Evolutionary conservation across 2,329 filamentous ascomycete species (phyloP).

Genomic region (Phialophora verrucosa): DNA sequence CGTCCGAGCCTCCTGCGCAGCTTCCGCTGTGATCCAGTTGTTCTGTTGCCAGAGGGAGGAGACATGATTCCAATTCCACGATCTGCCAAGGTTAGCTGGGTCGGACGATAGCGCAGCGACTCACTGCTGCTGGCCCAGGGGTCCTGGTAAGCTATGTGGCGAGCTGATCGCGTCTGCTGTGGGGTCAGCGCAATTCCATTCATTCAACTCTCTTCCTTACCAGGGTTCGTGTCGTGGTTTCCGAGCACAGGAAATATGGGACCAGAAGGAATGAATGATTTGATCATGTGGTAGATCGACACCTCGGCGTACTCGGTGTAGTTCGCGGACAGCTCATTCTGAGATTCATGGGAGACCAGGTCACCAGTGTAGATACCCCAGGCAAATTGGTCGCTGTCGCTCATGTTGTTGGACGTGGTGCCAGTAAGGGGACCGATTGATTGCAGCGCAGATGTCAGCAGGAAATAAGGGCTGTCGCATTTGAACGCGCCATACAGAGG

Average conservation of each 20-base stretch:
- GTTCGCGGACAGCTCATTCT: slow-evolving; percentile 57
- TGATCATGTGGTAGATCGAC: slow-evolving; percentile 61
- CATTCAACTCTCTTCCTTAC: slow-evolving; percentile 10
- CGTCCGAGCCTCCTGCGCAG: slow-evolving; percentile 54
- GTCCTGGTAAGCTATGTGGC: slow-evolving; percentile 59
- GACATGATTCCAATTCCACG: slow-evolving; percentile 65
- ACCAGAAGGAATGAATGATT: slow-evolving; percentile 58
- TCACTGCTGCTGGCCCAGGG: slow-evolving; percentile 58
- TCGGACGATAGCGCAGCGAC: background rate
- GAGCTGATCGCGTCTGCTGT: slow-evolving; percentile 55
- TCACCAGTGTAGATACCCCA: slow-evolving; percentile 65
- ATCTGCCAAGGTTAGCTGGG: slow-evolving; percentile 37
- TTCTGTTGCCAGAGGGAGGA: slow-evolving; percentile 62
- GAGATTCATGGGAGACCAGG: slow-evolving; percentile 61
- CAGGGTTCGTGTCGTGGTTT: slow-evolving; percentile 63
- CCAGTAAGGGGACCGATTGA: slow-evolving; percentile 63
- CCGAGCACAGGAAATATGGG: slow-evolving; percentile 64
- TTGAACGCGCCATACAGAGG: slow-evolving; percentile 61
- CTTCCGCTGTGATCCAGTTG: slow-evolving; percentile 58
- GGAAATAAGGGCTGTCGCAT: slow-evolving; percentile 65
- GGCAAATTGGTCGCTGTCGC: slow-evolving; percentile 51
- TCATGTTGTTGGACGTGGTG: slow-evolving; percentile 52
- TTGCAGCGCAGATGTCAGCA: slow-evolving; percentile 62
- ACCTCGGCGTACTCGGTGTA: slow-evolving; percentile 62
- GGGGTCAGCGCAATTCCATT: background rate